Base-by-base conservation (phyloP, 2,329 filamentous ascomycete genomes). In the Hymenoscyphus fraxineus region DNA sequence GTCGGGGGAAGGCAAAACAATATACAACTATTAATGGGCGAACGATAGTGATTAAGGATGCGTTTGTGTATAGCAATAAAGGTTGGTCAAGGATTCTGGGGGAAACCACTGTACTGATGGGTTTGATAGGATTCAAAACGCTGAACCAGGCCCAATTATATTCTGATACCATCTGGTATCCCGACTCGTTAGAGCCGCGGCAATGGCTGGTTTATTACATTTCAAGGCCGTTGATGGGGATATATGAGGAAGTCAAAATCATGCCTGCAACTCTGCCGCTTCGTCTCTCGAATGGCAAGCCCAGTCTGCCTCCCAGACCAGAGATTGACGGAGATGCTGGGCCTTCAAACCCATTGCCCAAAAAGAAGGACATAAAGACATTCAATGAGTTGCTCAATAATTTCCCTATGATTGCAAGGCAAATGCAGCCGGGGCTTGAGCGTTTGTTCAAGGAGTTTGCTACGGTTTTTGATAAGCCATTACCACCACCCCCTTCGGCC, bases 151-250 rank as follows among this genome's bases (percentile, higher is more conserved):
- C 93, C 39, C 93, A 95, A 74, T 81, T 98, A 40, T 81, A 97
- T 64, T 85, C 85, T 74, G 96, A 99, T 77, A 82, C 85, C 44
- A 85, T 97, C 47, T 98, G 92, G 84, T 96, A 96, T 73, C 89
- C 92, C 59, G 92, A 97, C 73, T 88, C 86, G n/a, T 85, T 91
- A 72, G 94, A 98, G 72, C 89, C 92, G 15, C 89, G 93, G 71
- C 92, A 93, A 83, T 99, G 95, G 93, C 86, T 99, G 55, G 84
- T 99, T 66, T 98, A 98, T 83, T 97, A 93, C 77, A 96, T 99
- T 68, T 95, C 94, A 32, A 88, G 87, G 60, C 95, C 95, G 1
- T 80, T 99, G 60, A 85, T 97, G 22, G 95, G 95, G 31, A 84
- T 85, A 0, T 93, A 89, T 81, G 93, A 97, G 73, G 85, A 92